Evolutionary conservation across 345 rosid species (phyloP).

Genomic region (Cardamine resedifolia): DNA sequence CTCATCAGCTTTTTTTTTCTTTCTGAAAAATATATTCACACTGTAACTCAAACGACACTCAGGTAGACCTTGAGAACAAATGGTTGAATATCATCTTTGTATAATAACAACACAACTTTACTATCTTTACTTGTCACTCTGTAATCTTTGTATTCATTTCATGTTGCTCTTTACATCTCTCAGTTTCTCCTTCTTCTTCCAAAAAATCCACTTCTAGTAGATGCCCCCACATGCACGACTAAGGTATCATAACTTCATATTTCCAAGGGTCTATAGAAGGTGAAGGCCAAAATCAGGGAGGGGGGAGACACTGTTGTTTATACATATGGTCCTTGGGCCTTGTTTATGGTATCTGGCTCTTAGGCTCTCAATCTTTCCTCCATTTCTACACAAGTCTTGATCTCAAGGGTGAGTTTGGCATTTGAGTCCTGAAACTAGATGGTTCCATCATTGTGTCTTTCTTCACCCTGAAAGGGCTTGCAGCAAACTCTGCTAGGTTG

Average conservation of each 20-base stretch:
- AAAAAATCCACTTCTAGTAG: conserved; percentile 26
- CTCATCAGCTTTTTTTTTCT: not conserved
- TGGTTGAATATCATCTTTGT: conserved; percentile 22
- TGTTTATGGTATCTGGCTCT: not conserved
- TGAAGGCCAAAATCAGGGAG: not conserved
- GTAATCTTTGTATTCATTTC: conserved; percentile 31
- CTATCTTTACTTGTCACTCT: conserved; percentile 31
- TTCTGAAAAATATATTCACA: conserved; percentile 4
- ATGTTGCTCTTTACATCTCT: conserved; percentile 32
- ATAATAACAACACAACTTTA: conserved; percentile 26
- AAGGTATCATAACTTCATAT: conserved; percentile 7
- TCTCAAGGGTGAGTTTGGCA: conserved; percentile 55
- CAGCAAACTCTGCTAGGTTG: conserved; percentile 52
- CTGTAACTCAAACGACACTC: not conserved
- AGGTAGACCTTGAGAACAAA: conserved; percentile 15
- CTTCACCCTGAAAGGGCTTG: conserved; percentile 48
- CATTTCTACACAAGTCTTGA: conserved; percentile 50
- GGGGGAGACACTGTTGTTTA: conserved; percentile 7
- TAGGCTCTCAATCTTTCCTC: not conserved
- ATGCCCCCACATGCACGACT: conserved; percentile 1
- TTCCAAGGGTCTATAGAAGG: conserved; percentile 2
- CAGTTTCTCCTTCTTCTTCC: conserved; percentile 15
- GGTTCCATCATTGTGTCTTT: conserved; percentile 49
- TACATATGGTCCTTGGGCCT: conserved; percentile 19
- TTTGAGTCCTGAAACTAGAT: conserved; percentile 46